Percentiles rank a stretch among this genome's conserved stretches.
Conservation (phyloP, 495 filamentous ascomycete species). For the Articulospora tetracladia region DNA sequence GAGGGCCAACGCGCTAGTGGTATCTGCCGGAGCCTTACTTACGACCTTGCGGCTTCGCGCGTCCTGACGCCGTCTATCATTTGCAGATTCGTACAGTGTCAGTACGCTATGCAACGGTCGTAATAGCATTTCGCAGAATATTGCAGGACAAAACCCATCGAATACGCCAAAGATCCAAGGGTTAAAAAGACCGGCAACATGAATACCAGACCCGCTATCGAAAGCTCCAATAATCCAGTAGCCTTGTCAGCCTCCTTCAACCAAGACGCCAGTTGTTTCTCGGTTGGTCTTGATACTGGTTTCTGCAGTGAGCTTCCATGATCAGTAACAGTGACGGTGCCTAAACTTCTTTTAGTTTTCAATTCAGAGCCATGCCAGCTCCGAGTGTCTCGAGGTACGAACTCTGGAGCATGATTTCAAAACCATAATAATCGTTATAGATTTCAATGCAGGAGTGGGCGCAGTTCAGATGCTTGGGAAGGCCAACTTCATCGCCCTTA, state of each 20-base stretch:
- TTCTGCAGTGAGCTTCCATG: conserved; percentile 69
- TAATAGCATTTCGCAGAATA: background rate
- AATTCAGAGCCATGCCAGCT: conserved; percentile 72
- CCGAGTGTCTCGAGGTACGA: conserved; percentile 56
- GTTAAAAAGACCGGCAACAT: conserved; percentile 44
- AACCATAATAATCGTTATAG: conserved; percentile 34
- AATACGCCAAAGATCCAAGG: too few species aligned
- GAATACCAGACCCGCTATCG: conserved; percentile 88
- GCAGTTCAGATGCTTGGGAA: conserved; percentile 83
- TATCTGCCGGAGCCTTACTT: background rate
- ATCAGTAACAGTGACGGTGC: background rate
- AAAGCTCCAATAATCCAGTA: conserved; percentile 66
- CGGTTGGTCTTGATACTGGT: conserved; percentile 81
- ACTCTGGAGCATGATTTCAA: background rate
- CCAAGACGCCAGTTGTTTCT: conserved; percentile 80
- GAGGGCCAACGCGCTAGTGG: background rate
- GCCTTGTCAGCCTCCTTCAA: conserved; percentile 88
- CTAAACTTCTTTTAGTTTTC: conserved; percentile 54
- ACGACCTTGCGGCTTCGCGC: background rate
- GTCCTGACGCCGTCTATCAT: too few species aligned
- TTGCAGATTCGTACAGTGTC: too few species aligned
- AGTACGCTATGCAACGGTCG: too few species aligned
- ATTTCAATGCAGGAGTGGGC: conserved; percentile 82
- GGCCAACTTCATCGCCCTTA: conserved; percentile 83
- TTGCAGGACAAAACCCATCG: background rate